Conservation (phyloP, 345 rosid genomes). For the Gossypium rotundifolium region DNA sequence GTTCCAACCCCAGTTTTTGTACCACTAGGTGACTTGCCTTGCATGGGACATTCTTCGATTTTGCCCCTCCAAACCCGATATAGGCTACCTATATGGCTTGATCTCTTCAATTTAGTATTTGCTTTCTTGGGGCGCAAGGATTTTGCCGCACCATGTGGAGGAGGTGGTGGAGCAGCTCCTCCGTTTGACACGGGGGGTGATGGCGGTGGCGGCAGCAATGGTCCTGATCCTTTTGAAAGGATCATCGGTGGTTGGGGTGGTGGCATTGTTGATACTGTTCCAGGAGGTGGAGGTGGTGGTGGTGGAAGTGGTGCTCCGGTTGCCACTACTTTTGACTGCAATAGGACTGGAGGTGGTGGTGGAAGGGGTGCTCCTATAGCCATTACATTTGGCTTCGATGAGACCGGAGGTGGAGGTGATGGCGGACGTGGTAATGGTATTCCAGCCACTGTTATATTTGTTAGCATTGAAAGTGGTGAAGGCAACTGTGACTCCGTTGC, state of each 20-base stretch:
- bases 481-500: conserved; percentile 9
- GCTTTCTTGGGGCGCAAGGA: conserved; percentile 68
- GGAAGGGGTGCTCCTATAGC: conserved; percentile 16
- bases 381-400: background rate
- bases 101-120: conserved; percentile 69
- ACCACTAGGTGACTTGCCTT: conserved; percentile 29
- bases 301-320: conserved; percentile 20
- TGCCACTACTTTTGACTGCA: background rate
- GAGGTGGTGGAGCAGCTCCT: conserved; percentile 55
- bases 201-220: conserved; percentile 36
- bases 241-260: conserved; percentile 27
- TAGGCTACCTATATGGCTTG: conserved; percentile 63
- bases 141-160: conserved; percentile 47
- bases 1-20: conserved; percentile 25
- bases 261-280: conserved; percentile 26
- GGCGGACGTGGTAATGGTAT: conserved; percentile 29
- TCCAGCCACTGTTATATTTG: background rate
- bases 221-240: conserved; percentile 19
- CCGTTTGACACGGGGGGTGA: conserved; percentile 38
- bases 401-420: background rate
- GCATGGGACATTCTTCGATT: conserved; percentile 56
- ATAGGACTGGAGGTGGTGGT: conserved; percentile 12
- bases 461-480: background rate
- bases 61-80: conserved; percentile 71
- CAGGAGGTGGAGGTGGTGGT: conserved; percentile 42